phyloP scores from a whole-genome alignment of 2,329 filamentous ascomycete species.

The Karstenula rhodostoma region DNA sequence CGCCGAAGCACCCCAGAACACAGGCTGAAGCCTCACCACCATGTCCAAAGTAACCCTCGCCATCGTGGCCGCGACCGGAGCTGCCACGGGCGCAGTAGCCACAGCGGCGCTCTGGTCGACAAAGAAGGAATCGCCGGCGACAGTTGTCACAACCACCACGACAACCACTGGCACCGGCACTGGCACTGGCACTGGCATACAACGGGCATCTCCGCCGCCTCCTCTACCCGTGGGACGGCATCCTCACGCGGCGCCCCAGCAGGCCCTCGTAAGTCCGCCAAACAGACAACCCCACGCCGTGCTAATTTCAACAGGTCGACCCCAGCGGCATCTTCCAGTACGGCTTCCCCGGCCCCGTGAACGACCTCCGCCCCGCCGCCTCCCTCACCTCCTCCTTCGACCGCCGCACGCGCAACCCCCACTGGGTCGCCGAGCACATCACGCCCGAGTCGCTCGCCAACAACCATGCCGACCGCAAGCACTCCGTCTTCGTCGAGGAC shows the following conservation, averaged over 20 bases:
- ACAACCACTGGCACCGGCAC: constrained; percentile 39
- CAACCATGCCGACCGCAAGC: constrained; percentile 81
- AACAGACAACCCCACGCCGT: too few species aligned
- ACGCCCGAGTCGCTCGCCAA: constrained; percentile 81
- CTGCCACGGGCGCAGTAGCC: constrained; percentile 58
- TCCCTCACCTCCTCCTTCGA: constrained; percentile 90
- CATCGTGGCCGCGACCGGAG: constrained; percentile 58
- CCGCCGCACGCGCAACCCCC: constrained; percentile 86
- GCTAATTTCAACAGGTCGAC: constrained; percentile 49
- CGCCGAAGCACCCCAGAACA: background rate
- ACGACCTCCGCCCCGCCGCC: constrained; percentile 78
- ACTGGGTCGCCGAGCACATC: constrained; percentile 95
- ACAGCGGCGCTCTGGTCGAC: constrained; percentile 57
- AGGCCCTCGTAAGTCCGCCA: background rate
- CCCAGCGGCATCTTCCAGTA: constrained; percentile 62
- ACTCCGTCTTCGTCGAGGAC: constrained; percentile 87
- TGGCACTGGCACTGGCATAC: constrained; percentile 35
- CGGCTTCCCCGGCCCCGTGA: constrained; percentile 87
- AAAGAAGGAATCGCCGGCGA: constrained; percentile 40
- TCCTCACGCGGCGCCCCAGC: background rate
- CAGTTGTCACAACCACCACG: constrained; percentile 46
- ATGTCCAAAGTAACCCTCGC: constrained; percentile 63
- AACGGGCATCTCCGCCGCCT: constrained; percentile 33
- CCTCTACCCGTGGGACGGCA: constrained; percentile 29
- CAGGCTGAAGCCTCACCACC: constrained; percentile 14